Evolutionary conservation across 1,284 basidiomycete species (phyloP), one percentile per base, ranked within the genome.

Genomic region (Tilletia caries): DNA sequence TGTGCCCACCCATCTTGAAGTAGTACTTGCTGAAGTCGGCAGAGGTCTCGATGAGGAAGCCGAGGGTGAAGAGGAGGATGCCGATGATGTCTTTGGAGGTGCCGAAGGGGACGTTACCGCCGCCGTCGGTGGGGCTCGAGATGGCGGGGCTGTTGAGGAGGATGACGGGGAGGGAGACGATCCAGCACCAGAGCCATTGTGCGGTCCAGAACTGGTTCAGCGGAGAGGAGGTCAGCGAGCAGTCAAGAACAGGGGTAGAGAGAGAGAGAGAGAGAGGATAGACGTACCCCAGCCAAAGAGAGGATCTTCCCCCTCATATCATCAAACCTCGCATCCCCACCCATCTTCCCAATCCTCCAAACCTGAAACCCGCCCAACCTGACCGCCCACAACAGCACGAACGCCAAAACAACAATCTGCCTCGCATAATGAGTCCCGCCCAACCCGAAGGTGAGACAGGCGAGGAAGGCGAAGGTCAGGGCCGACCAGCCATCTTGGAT

Each of bases 31-130:
- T 88, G 20, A 86, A 75, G 81, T 92, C 90, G 0, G 88, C 88
- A 10, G 87, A 75, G 3, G 87, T 85, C 82, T 92, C 90, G 29
- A 88, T 85, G 18, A 86, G 44, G 80, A 89, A 88, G 0, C 90
- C 91, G 25, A 91, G 37, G 1, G 81, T 85, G 86, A 89, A 91
- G 5, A 92, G 76, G 52, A 91, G 85, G 69, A 91, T 85, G 0
- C 91, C 91, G 10, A 87, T 87, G 52, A 91, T 88, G 78, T 92
- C 91, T 60, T 87, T 71, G 20, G 66, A 74, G 23, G 78, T 75
- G 32, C 74, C 78, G n/a, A 75, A 76, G 15, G 69, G 33, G 18
- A 70, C 72, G 32, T 71, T 70, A 4, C 68, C 71, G 27, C 78
- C 76, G 3, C 73, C 75, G 13, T 71, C 66, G 3, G 58, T 65